phyloP scores from a whole-genome alignment of 164 flowering plant genomes.

The Liriodendron chinense region DNA sequence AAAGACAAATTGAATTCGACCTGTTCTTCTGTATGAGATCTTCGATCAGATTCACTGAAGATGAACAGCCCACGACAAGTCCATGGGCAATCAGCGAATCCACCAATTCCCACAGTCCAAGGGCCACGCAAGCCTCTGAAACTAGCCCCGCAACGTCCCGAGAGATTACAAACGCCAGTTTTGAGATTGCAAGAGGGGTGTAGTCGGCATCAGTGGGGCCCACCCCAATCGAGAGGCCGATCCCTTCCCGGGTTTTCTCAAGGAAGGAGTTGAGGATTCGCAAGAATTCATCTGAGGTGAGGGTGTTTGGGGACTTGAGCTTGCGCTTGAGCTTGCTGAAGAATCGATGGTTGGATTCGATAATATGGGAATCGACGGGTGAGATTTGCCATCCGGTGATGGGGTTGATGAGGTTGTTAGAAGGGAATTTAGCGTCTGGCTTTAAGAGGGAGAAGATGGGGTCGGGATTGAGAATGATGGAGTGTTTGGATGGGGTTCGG shows the following conservation, averaged over 20 bases:
- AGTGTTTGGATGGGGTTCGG: conserved; percentile 24
- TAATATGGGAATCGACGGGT: conserved; percentile 36
- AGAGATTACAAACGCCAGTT: conserved; percentile 49
- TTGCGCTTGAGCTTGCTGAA: conserved; percentile 41
- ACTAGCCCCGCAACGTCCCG: conserved; percentile 46
- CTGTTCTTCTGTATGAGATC: conserved; percentile 40
- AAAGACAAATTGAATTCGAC: conserved; percentile 56
- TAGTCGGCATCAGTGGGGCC: conserved; percentile 24
- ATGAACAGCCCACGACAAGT: conserved; percentile 31
- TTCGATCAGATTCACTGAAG: conserved; percentile 28
- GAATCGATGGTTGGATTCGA: conserved; percentile 34
- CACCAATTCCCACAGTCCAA: conserved; percentile 65
- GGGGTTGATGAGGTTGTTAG: conserved; percentile 33
- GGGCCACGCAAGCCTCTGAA: conserved; percentile 51
- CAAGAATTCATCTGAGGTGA: conserved; percentile 36
- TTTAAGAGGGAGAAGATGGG: conserved; percentile 37
- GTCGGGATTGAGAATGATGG: conserved; percentile 51
- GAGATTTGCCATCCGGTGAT: conserved; percentile 63
- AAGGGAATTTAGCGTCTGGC: conserved; percentile 31
- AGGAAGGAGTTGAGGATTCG: conserved; percentile 41
- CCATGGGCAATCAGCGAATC: conserved; percentile 48
- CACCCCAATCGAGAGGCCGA: conserved; percentile 27
- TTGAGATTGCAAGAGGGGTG: conserved; percentile 36
- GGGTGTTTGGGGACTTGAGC: conserved; percentile 42
- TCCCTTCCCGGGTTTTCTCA: conserved; percentile 29